phyloP scores from a whole-genome alignment of 192 early-diverging fungal genomes.

The Backusella mclennaniae region DNA sequence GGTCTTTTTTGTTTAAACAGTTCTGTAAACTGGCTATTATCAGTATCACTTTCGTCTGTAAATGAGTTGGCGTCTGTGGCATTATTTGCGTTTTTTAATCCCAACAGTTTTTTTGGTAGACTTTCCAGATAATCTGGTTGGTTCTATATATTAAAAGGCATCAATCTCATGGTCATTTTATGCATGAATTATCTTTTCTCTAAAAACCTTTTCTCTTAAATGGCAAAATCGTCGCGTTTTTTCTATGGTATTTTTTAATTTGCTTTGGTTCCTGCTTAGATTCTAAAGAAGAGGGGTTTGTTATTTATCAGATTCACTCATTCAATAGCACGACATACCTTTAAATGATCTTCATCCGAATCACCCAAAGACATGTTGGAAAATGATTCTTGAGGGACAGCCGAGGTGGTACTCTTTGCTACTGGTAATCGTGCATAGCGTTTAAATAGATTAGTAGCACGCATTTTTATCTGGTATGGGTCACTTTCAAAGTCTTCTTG shows the following conservation, averaged over 20 bases:
- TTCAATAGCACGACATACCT: slow-evolving; percentile 6
- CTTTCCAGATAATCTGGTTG: neutral
- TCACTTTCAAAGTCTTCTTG: slow-evolving; percentile 23
- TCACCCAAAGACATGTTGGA: slow-evolving; percentile 12
- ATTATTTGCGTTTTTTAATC: neutral
- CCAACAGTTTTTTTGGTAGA: neutral
- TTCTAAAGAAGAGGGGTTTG: neutral
- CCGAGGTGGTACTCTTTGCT: neutral
- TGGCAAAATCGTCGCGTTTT: slow-evolving; percentile 3
- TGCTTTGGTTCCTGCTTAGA: slow-evolving; percentile 11
- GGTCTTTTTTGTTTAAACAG: neutral
- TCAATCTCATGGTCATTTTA: neutral
- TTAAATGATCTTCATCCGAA: slow-evolving; percentile 17
- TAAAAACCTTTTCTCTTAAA: neutral
- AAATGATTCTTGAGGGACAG: slow-evolving; percentile 12
- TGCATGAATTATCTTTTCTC: neutral
- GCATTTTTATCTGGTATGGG: slow-evolving; percentile 1
- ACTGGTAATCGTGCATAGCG: slow-evolving; percentile 6
- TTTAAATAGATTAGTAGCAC: slow-evolving; percentile 19
- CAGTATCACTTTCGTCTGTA: neutral
- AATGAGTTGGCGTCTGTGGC: neutral
- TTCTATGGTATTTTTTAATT: slow-evolving; percentile 20
- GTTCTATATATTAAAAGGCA: neutral
- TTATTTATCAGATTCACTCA: neutral
- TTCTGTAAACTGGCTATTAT: neutral